Evolutionary conservation across 768 basidiomycete genomes (phyloP).

Genomic region (Leucocoprinus sp.): DNA sequence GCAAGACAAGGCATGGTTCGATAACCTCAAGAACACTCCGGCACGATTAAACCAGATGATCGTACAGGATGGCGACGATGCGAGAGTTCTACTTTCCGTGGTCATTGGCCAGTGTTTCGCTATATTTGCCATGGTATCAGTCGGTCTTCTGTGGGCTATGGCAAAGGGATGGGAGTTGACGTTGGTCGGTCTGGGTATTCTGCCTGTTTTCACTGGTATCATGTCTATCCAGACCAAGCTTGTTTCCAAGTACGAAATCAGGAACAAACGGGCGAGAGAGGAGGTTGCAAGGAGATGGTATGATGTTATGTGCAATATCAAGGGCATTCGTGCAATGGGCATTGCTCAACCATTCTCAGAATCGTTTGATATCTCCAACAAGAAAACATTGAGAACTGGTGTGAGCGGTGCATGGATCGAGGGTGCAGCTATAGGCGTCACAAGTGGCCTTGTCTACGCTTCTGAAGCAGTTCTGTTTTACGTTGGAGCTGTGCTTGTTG

Average conservation of each 20-base stretch:
- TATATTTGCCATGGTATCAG: constrained; percentile 68
- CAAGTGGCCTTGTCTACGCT: constrained; percentile 78
- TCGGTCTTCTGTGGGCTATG: constrained; percentile 88
- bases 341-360: constrained; percentile 63
- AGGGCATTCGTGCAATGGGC: constrained; percentile 82
- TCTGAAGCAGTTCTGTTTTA: constrained; percentile 90
- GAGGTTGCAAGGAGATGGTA: constrained; percentile 80
- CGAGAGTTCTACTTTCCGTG: constrained; percentile 63
- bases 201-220: constrained; percentile 68
- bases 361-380: constrained; percentile 60
- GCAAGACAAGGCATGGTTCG: constrained; percentile 89
- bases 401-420: constrained; percentile 79
- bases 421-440: constrained; percentile 76
- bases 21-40: constrained; percentile 51
- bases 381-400: constrained; percentile 56
- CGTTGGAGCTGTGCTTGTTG: constrained; percentile 80
- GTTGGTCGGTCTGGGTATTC: constrained; percentile 80
- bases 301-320: constrained; percentile 78
- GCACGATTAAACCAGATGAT: constrained; percentile 62
- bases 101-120: constrained; percentile 68
- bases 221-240: constrained; percentile 73
- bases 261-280: constrained; percentile 84
- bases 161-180: constrained; percentile 88
- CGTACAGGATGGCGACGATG: constrained; percentile 88
- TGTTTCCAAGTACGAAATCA: constrained; percentile 60